Percentiles rank a stretch among this genome's conserved stretches.
Evolutionary conservation across 2,329 filamentous ascomycete genomes (phyloP).

Genomic region (Fusarium keratoplasticum): DNA sequence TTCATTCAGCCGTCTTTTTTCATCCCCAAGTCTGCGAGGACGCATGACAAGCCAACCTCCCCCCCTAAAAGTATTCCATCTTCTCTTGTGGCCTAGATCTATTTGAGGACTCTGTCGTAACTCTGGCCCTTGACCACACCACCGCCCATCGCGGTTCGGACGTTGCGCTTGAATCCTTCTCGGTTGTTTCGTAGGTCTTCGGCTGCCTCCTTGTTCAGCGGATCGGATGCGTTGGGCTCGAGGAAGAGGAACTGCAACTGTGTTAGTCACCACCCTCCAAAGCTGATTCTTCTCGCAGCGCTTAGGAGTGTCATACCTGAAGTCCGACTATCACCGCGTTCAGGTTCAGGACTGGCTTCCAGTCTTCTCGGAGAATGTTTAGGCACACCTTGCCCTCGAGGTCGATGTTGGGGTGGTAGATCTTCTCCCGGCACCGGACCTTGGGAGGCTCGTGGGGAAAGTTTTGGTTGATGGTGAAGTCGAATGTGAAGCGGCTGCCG

Average conservation of each 20-base stretch:
- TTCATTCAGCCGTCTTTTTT: slow-evolving; percentile 17
- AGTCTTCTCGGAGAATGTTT: slow-evolving; percentile 97
- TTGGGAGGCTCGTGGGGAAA: slow-evolving; percentile 98
- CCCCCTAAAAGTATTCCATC: slow-evolving; percentile 5
- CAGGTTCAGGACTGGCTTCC: slow-evolving; percentile 97
- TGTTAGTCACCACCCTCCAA: slow-evolving; percentile 34
- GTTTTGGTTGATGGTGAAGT: slow-evolving; percentile 91
- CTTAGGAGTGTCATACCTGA: slow-evolving; percentile 65
- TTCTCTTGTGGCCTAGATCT: slow-evolving; percentile 31
- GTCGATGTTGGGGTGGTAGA: slow-evolving; percentile 99
- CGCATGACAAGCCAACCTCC: not conserved
- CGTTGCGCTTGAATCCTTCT: slow-evolving; percentile 92
- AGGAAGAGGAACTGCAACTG: slow-evolving; percentile 86
- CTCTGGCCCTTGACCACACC: slow-evolving; percentile 76
- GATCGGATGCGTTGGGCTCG: slow-evolving; percentile 95
- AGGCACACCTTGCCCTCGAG: slow-evolving; percentile 97
- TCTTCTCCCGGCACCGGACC: slow-evolving; percentile 96
- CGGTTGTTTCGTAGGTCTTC: slow-evolving; percentile 89
- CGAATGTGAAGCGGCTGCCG: slow-evolving; percentile 87
- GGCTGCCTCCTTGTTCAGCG: slow-evolving; percentile 97
- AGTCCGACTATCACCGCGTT: slow-evolving; percentile 96
- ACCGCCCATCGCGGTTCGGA: slow-evolving; percentile 84
- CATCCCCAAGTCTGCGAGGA: slow-evolving; percentile 6
- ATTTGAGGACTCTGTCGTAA: slow-evolving; percentile 85
- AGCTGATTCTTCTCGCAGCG: not conserved